Evolutionary conservation across 371 early-diverging fungal species (phyloP).

Genomic region (Vittaforma corneae): DNA sequence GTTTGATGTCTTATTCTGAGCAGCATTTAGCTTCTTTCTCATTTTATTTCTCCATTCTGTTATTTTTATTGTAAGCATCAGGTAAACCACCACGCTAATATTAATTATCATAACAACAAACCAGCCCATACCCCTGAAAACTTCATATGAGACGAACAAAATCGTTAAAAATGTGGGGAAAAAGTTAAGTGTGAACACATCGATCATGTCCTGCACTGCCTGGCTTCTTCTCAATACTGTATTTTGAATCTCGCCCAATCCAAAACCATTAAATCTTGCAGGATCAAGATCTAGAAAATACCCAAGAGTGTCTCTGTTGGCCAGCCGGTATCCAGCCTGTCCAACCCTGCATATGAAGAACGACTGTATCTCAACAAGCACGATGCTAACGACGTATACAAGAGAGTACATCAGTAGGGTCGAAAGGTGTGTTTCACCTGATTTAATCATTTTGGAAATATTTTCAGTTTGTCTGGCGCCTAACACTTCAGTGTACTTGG

Average conservation of each 20-base stretch:
- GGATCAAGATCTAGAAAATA: slow-evolving; percentile 36
- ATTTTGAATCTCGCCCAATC: slow-evolving; percentile 48
- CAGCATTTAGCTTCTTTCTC: slow-evolving; percentile 38
- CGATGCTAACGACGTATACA: background rate
- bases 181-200: slow-evolving; percentile 46
- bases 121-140: slow-evolving; percentile 13
- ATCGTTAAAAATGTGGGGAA: slow-evolving; percentile 29
- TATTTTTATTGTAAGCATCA: slow-evolving; percentile 45
- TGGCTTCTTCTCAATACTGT: slow-evolving; percentile 45
- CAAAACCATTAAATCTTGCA: slow-evolving; percentile 24
- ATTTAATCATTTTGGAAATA: too few species aligned
- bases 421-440: too few species aligned
- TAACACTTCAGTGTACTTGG: too few species aligned
- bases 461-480: too few species aligned
- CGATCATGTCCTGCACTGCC: slow-evolving; percentile 53
- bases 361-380: slow-evolving; percentile 38
- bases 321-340: slow-evolving; percentile 39
- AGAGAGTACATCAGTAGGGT: too few species aligned
- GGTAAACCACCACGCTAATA: slow-evolving; percentile 32
- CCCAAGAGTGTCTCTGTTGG: slow-evolving; percentile 31
- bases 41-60: slow-evolving; percentile 50
- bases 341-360: slow-evolving; percentile 42
- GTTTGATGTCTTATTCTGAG: slow-evolving; percentile 35
- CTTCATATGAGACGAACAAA: slow-evolving; percentile 2
- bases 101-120: slow-evolving; percentile 31